These are phyloP conservation scores for Phytophthora cryptogea DNA, from an alignment of 352 stramenopile genomes.

Conservation along the genomic window DNA sequence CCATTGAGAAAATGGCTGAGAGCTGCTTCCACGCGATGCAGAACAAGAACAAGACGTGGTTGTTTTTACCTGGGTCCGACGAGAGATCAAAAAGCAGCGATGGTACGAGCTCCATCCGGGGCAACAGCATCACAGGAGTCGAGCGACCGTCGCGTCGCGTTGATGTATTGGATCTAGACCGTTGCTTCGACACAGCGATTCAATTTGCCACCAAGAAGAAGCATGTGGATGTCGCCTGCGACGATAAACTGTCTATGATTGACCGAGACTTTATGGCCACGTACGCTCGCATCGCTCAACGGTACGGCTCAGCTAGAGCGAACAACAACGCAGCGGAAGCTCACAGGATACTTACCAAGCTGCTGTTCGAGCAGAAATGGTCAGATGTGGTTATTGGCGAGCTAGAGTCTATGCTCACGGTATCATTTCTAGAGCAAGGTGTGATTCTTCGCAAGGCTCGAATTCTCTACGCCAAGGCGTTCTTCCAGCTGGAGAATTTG, in stretches of 20 bases:
- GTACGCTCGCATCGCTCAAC: conserved; percentile 44
- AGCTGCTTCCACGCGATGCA: conserved; percentile 74
- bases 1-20: conserved; percentile 71
- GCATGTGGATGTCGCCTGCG: conserved; percentile 44
- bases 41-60: conserved; percentile 76
- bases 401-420: conserved; percentile 86
- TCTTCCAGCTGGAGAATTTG: conserved; percentile 69
- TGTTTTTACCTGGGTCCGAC: conserved; percentile 67
- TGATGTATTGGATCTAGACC: conserved; percentile 72
- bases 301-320: conserved; percentile 18
- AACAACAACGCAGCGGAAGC: conserved; percentile 8
- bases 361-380: conserved; percentile 92
- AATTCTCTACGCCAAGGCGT: conserved; percentile 78
- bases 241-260: conserved; percentile 59
- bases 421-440: conserved; percentile 90
- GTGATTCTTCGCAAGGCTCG: conserved; percentile 78
- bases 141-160: conserved; percentile 66
- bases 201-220: conserved; percentile 60
- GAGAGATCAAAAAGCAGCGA: conserved; percentile 60
- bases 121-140: conserved; percentile 53
- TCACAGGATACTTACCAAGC: conserved; percentile 52
- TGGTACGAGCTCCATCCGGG: conserved; percentile 34
- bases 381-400: conserved; percentile 87
- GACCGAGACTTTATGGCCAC: conserved; percentile 74
- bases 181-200: conserved; percentile 71